Base-by-base conservation (phyloP, 1,284 basidiomycete genomes). In the Cryptococcus jaspeensis region DNA sequence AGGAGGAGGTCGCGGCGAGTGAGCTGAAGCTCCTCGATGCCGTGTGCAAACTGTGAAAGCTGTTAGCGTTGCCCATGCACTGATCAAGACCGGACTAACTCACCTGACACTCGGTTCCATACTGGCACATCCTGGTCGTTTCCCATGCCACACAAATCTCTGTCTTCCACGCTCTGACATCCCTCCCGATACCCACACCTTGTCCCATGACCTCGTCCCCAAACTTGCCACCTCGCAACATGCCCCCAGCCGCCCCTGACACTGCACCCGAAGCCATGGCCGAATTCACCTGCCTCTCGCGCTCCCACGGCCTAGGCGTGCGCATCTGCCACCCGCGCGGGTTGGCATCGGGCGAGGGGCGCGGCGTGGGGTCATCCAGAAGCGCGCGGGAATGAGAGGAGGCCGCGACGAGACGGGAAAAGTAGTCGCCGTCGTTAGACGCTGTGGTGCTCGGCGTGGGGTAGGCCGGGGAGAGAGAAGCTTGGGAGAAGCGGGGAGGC, bases 11-110 rank as follows among this genome's bases (percentile, higher is more conserved):
- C 12, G 25, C 49, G 42, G 9, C 46, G 59, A 25, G 55, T 42
- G 5, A 45, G 15, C 9, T 56, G 55, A 37, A 66, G 61, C 15
- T 66, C 65, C 15, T 62, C 45, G 11, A 44, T 18, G 15, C 65
- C 65, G 48, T 66, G 65, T 13, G 65, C 65, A 50, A 56, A 66
- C 63, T 66, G 35, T 36, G 16, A 22, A 36, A 6, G 45, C 22
- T 35, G 13, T 46, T 16, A 22, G 35, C 16, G 13, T 36, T 2
- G 32, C 15, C 16, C 20, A 32, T 22, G 38, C 13, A 23, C 20
- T 9, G 22, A 32, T 22, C 25, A 7, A 5, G 44, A 52, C 20
- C 13, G 3, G 52, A 18, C 3, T 6, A 28, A 44, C 61, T 51
- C 25, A 58, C 61, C 44, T 63, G 58, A 38, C 61, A 63, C n/a